Evolutionary conservation across 768 basidiomycete genomes (phyloP).

Genomic region (Trametes villosa): DNA sequence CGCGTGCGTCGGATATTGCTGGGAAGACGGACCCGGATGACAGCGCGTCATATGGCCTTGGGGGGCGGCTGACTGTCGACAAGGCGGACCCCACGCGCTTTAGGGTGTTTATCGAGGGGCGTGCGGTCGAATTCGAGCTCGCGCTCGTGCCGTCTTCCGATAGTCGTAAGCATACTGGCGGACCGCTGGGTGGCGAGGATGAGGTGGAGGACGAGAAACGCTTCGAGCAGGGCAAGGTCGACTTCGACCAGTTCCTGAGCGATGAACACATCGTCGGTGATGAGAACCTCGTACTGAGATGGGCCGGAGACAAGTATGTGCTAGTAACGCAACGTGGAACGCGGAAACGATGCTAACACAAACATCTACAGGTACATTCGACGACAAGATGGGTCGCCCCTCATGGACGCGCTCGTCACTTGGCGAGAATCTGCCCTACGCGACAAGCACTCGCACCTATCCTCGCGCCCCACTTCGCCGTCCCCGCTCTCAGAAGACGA

Average conservation of each 20-base stretch:
- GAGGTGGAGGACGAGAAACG: conserved; percentile 56
- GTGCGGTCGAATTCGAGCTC: conserved; percentile 70
- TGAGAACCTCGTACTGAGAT: conserved; percentile 72
- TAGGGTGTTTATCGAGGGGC: conserved; percentile 64
- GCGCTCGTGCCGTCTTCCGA: conserved; percentile 51
- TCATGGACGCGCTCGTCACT: conserved; percentile 71
- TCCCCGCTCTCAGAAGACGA: conserved; percentile 40
- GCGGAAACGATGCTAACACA: conserved; percentile 1
- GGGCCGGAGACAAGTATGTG: conserved; percentile 67
- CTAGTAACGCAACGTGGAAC: neutral
- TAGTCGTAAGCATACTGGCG: conserved; percentile 29
- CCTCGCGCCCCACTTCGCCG: conserved; percentile 43
- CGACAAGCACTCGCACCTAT: conserved; percentile 28
- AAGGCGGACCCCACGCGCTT: conserved; percentile 66
- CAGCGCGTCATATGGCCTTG: conserved; percentile 45
- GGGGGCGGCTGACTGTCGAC: conserved; percentile 62
- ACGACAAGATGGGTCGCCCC: conserved; percentile 71
- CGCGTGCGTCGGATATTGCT: conserved; percentile 29
- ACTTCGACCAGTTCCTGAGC: conserved; percentile 66
- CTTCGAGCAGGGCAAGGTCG: conserved; percentile 66
- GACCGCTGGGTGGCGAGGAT: conserved; percentile 40
- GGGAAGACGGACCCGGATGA: conserved; percentile 27
- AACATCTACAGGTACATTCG: conserved; percentile 66
- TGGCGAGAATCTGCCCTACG: conserved; percentile 60
- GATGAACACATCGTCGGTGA: conserved; percentile 65